Evolutionary conservation across 169 alveolate species (phyloP).

Genomic region (Eimeria praecox): DNA sequence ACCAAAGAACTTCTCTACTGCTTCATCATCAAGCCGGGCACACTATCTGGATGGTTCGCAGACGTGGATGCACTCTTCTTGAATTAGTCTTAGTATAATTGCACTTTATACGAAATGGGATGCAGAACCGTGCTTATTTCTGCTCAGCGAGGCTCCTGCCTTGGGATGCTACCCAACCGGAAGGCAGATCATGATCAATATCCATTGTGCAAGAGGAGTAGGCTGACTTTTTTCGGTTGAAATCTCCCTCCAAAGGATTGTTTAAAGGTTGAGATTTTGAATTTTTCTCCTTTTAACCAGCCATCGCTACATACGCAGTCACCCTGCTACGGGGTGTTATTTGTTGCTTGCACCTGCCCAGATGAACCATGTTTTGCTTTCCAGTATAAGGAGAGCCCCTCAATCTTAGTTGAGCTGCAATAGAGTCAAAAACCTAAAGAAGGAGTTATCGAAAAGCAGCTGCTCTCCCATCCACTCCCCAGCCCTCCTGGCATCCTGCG

Average conservation of each 20-base stretch:
- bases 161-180: no score
- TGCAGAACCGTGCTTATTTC: background rate
- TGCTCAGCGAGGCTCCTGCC: no score
- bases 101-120: background rate
- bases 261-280: background rate
- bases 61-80: background rate
- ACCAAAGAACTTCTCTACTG: background rate
- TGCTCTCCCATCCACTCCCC: no score
- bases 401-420: background rate
- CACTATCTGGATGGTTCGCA: background rate
- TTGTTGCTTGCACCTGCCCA: background rate
- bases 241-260: no score
- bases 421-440: background rate
- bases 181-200: no score
- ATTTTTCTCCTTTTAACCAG: background rate
- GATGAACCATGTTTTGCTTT: background rate
- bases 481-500: no score
- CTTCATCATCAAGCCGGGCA: background rate
- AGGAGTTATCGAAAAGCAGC: no score
- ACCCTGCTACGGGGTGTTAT: background rate
- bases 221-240: background rate
- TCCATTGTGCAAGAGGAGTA: background rate
- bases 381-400: background rate
- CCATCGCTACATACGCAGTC: background rate
- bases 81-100: background rate